Base-by-base conservation (phyloP, 176 grass and related monocot genomes). In the Triticum dicoccoides region DNA sequence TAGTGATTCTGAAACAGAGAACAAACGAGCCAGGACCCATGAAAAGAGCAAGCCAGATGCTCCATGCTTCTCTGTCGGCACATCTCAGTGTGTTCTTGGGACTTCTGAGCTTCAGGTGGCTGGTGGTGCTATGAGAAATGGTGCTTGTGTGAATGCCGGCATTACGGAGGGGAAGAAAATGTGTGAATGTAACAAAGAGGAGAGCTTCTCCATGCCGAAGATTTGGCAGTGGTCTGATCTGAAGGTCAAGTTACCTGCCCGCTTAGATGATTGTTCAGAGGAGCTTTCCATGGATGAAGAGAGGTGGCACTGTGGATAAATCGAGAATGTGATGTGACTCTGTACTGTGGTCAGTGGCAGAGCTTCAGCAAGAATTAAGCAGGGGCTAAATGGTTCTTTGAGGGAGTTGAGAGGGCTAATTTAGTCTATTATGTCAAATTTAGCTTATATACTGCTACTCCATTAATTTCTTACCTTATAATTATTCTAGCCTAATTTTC, bases 141-240 rank as follows among this genome's bases (percentile, higher is more conserved):
- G 42, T 44, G 42, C 42, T 44, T 44, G 42, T 10, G 3, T 44
- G 65, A 89, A 77, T 33, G 79, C 81, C 12, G 93, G 92, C 34
- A 79, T 92, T 49, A 88, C 80, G 83, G 96, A 89, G 71, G 93
- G 93, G 8, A 89, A 90, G 73, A 90, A 76, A 70, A 90, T 98
- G 14, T 91, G 93, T 4, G 88, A 82, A 11, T 58, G 88, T 11
- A 89, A 89, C 47, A 92, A 93, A 80, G 91, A 86, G 38, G 96
- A 94, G 68, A 98, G 93, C 73, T 92, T 98, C 75, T 98, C 96
- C 1, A 88, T 95, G 73, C 95, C 88, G 0, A 98, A 95, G 77
- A 92, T 95, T 83, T 98, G 96, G 96, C 88, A 94, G 72, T 90
- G 96, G 96, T 87, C 91, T 83, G 83, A 90, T 86, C 78, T 95